Evolutionary conservation across 768 basidiomycete species (phyloP), one percentile per base, ranked within the genome.

Genomic region (Mrakia gelida): DNA sequence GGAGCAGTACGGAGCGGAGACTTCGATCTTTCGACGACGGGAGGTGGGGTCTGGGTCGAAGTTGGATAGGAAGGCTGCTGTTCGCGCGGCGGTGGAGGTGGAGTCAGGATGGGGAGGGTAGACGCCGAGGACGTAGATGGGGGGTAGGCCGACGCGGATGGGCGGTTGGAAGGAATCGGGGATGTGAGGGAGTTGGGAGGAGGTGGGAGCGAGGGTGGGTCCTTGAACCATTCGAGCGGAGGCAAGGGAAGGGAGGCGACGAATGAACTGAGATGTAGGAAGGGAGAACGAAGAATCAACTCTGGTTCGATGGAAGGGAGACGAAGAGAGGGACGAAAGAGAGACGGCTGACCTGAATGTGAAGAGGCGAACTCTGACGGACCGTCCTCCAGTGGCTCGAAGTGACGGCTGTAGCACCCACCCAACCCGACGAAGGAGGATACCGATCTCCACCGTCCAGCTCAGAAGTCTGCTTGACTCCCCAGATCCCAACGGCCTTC

Each of bases 221-320:
- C 67, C 67, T 26, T 7, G 13, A 18, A 41, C 26, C 1, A 41
- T 23, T 5, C 67, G 67, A 21, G 21, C 18, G 21, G 34, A 11
- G 41, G 67, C 67, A 23, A 41, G 34, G 34, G 67, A 38, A 18
- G 34, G 41, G 21, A 70, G 34, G 23, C 67, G 67, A 9, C 67
- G 67, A 8, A 70, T 70, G 67, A 70, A 70, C 67, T 70, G 65
- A n/a, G n/a, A n/a, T n/a, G n/a, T n/a, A n/a, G n/a, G n/a, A n/a
- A n/a, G n/a, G n/a, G n/a, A 63, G 26, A 26, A n/a, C 4, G 34
- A 65, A 38, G 38, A 38, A 8, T 38, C 8, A 8, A 38, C 8
- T 3, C 3, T 3, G 3, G 38, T 8, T 38, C 38, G 38, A 38
- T 3, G 65, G 18, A 67, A 21, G 34, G 11, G 34, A 4, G 38